These are phyloP conservation scores for Verticillium nubilum DNA, from an alignment of 2,329 filamentous ascomycete genomes.

Conservation along the genomic window DNA sequence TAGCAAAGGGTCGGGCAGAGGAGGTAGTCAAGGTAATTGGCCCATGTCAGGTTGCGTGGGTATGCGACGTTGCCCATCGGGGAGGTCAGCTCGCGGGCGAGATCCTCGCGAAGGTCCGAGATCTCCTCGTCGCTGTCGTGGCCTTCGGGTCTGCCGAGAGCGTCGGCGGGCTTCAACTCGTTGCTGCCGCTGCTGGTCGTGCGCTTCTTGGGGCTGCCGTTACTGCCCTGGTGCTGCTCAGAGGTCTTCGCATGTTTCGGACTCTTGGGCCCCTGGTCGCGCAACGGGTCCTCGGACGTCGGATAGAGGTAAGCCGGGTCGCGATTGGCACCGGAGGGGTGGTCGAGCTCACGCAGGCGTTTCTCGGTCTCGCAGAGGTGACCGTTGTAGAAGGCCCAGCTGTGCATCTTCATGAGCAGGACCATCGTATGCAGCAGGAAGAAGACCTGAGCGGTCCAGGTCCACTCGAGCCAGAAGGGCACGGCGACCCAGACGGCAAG, in stretches of 20 bases:
- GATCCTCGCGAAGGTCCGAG: conserved; percentile 70
- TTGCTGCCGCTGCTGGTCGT: conserved; percentile 15
- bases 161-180: not conserved
- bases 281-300: conserved; percentile 48
- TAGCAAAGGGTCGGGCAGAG: conserved; percentile 96
- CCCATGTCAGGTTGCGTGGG: conserved; percentile 76
- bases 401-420: conserved; percentile 98
- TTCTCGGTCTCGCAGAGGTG: conserved; percentile 85
- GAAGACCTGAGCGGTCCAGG: conserved; percentile 96
- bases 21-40: conserved; percentile 81
- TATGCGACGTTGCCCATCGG: conserved; percentile 87
- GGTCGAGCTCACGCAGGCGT: conserved; percentile 73
- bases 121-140: conserved; percentile 44
- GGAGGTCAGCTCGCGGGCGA: conserved; percentile 87
- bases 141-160: conserved; percentile 17
- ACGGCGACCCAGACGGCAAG: conserved; percentile 75
- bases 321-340: conserved; percentile 48
- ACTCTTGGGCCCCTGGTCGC: conserved; percentile 21
- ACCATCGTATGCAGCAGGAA: conserved; percentile 86
- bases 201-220: conserved; percentile 1
- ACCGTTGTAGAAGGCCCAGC: conserved; percentile 96
- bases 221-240: not conserved
- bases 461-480: conserved; percentile 84
- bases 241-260: conserved; percentile 14
- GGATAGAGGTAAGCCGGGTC: conserved; percentile 76